Conservation (phyloP, 768 basidiomycete genomes). For the Saitozyma sp. region DNA sequence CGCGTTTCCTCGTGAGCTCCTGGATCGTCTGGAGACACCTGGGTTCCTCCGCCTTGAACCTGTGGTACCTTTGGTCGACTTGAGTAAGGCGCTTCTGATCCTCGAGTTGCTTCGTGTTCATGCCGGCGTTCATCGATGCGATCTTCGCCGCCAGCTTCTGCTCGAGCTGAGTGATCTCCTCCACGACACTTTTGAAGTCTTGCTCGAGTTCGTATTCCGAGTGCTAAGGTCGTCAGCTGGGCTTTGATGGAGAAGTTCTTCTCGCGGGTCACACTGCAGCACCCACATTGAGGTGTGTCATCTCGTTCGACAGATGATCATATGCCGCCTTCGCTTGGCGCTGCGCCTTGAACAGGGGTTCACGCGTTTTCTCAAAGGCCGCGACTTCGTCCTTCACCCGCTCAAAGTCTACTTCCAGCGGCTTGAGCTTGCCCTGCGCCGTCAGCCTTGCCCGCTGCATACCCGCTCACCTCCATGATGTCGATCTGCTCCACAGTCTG, state of each 20-base stretch:
- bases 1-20: not conserved
- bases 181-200: not conserved
- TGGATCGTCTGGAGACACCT: conserved; percentile 5
- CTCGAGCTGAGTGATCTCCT: conserved; percentile 4
- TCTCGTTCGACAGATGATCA: not conserved
- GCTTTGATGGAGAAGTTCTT: not conserved
- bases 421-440: conserved; percentile 1
- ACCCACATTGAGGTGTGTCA: conserved; percentile 3
- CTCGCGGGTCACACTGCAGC: not conserved
- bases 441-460: not conserved
- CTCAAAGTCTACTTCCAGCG: not conserved
- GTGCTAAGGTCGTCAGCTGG: not conserved
- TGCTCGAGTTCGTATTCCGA: not conserved
- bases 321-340: not conserved
- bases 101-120: not conserved
- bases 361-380: not conserved
- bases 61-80: conserved; percentile 2
- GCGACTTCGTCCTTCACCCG: not conserved
- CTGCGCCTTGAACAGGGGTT: not conserved
- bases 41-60: conserved; percentile 4
- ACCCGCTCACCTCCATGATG: conserved; percentile 34
- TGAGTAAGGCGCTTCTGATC: conserved; percentile 1
- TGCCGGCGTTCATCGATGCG: no score
- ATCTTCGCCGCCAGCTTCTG: conserved; percentile 1
- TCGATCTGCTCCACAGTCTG: conserved; percentile 61